A percentile compares a stretch with the other conserved stretches of the same genome.
Evolutionary conservation across 2,329 filamentous ascomycete genomes (phyloP).

Genomic region (Hypocreales sp.): DNA sequence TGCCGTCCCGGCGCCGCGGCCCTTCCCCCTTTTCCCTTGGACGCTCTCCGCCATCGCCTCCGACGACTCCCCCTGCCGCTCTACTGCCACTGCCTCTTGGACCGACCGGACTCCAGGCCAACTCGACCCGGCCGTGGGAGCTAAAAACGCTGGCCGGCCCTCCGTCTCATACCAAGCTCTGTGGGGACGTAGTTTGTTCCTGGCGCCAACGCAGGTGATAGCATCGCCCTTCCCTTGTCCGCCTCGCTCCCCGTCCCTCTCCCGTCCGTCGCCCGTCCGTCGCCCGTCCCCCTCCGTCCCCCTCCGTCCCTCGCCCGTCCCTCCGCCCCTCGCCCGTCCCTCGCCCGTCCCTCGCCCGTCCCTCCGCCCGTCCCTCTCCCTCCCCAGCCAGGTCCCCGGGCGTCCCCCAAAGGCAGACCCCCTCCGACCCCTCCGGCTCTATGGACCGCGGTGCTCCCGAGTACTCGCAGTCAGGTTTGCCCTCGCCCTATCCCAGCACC

Average conservation of each 20-base stretch:
- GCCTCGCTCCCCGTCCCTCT: constrained; percentile 5
- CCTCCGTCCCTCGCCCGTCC: too few relatives aligned
- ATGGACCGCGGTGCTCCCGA: constrained; percentile 53
- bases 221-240: constrained; percentile 15
- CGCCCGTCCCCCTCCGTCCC: constrained; percentile 1
- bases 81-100: too few relatives aligned
- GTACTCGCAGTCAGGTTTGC: constrained; percentile 82
- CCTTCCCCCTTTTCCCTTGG: constrained; percentile 3
- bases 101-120: not conserved
- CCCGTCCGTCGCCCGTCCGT: not conserved
- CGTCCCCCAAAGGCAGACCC: constrained; percentile 1
- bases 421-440: constrained; percentile 15
- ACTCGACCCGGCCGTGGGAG: constrained; percentile 15
- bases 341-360: too few relatives aligned
- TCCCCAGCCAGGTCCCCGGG: constrained; percentile 2
- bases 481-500: constrained; percentile 51
- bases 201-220: constrained; percentile 18
- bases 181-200: constrained; percentile 18
- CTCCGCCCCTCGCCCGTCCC: too few relatives aligned
- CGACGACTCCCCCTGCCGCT: constrained; percentile 9
- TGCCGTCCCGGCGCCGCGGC: constrained; percentile 18
- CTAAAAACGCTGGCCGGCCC: constrained; percentile 14
- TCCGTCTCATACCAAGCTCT: constrained; percentile 11
- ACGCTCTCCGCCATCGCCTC: constrained; percentile 4
- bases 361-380: constrained; percentile 1